Evolutionary conservation across 441 rosid species (phyloP).

Genomic region (Euphorbia neoarborescens): DNA sequence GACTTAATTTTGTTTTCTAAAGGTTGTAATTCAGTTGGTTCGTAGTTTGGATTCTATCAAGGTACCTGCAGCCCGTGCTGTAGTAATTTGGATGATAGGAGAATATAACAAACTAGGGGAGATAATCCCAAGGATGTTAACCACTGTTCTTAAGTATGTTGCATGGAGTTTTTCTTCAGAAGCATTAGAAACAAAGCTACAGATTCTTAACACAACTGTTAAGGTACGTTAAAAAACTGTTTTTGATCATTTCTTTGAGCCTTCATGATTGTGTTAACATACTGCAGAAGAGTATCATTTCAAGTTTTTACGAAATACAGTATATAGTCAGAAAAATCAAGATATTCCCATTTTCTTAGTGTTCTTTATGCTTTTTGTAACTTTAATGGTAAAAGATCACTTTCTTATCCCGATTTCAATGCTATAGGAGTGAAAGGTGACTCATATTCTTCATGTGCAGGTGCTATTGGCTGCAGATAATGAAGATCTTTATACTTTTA

Average conservation of each 20-base stretch:
- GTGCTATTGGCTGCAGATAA: conserved; percentile 43
- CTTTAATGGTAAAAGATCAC: conserved; percentile 4
- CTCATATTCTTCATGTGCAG: conserved; percentile 28
- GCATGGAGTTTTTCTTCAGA: conserved; percentile 86
- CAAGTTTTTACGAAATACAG: background rate
- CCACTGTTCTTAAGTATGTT: conserved; percentile 71
- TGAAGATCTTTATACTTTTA: conserved; percentile 44
- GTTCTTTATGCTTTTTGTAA: background rate
- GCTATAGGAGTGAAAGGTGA: background rate
- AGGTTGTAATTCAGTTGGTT: conserved; percentile 76
- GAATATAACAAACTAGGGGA: conserved; percentile 71
- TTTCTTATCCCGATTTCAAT: conserved; percentile 7
- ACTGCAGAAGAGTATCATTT: conserved; percentile 2
- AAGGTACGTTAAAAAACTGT: conserved; percentile 46
- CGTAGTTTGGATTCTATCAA: conserved; percentile 73
- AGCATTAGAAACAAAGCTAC: conserved; percentile 78
- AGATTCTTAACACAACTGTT: conserved; percentile 62
- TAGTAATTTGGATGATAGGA: conserved; percentile 87
- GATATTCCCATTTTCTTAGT: background rate
- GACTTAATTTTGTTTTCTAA: conserved; percentile 17
- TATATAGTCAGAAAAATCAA: background rate
- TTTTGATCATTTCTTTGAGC: conserved; percentile 10
- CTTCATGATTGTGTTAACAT: background rate
- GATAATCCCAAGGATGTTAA: conserved; percentile 62
- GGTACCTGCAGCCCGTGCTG: conserved; percentile 82